Conservation (phyloP, 2,329 filamentous ascomycete genomes). For the Fusarium haematococcum region DNA sequence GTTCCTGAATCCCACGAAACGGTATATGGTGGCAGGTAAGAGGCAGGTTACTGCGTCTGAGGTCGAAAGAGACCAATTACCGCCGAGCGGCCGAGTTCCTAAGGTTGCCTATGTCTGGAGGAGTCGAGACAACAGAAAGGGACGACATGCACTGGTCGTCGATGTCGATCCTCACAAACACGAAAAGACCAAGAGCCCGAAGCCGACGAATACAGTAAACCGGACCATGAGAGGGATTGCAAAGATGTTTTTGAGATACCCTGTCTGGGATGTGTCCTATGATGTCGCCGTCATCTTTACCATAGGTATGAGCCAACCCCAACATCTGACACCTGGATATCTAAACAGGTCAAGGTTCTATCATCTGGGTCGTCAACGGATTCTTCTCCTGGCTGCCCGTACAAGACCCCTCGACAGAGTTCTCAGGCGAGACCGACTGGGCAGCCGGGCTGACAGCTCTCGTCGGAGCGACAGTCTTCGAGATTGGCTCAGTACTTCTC, state of each 20-base stretch:
- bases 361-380: conserved; percentile 69
- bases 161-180: conserved; percentile 22
- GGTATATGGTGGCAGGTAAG: neutral
- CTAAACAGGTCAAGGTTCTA: conserved; percentile 48
- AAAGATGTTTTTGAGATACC: conserved; percentile 53
- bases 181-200: conserved; percentile 32
- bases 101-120: conserved; percentile 54
- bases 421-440: conserved; percentile 63
- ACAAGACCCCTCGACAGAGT: conserved; percentile 62
- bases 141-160: conserved; percentile 50
- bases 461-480: conserved; percentile 76
- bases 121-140: conserved; percentile 58
- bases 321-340: neutral
- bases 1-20: conserved; percentile 12
- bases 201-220: conserved; percentile 42
- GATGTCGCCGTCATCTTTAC: conserved; percentile 56
- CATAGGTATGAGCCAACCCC: conserved; percentile 42
- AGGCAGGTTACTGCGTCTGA: neutral
- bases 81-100: neutral
- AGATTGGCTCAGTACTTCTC: conserved; percentile 71
- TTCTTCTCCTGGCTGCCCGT: conserved; percentile 67
- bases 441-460: conserved; percentile 73
- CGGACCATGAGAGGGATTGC: conserved; percentile 45
- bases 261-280: conserved; percentile 58
- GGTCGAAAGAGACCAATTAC: neutral